Percentiles rank a stretch among this genome's conserved stretches.
Conservation (phyloP, 805 yeast genomes). For the Sungouiozyma ichnusensis region DNA sequence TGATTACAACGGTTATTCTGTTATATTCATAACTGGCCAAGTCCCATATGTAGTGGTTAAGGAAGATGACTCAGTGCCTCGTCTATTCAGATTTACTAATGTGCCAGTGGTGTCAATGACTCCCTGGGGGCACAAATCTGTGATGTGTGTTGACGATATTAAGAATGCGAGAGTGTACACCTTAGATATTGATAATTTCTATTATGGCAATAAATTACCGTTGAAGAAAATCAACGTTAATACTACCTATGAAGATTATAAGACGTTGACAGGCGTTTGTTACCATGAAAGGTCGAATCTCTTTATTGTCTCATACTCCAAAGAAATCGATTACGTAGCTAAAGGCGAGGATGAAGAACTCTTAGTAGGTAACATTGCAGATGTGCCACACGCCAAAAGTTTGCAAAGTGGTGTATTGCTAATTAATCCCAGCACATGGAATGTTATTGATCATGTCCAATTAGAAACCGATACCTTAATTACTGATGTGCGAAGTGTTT, state of each 20-base stretch:
- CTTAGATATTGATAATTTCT: slow-evolving; percentile 28
- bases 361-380: slow-evolving; percentile 45
- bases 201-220: slow-evolving; percentile 54
- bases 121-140: slow-evolving; percentile 30
- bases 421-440: slow-evolving; percentile 68
- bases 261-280: slow-evolving; percentile 51
- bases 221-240: slow-evolving; percentile 42
- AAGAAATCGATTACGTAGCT: slow-evolving; percentile 49
- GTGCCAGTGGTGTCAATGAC: slow-evolving; percentile 53
- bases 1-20: slow-evolving; percentile 45
- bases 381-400: slow-evolving; percentile 40
- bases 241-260: slow-evolving; percentile 20
- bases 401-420: slow-evolving; percentile 53
- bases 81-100: slow-evolving; percentile 56
- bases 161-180: slow-evolving; percentile 53
- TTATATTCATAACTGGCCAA: slow-evolving; percentile 63
- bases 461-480: slow-evolving; percentile 57
- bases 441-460: slow-evolving; percentile 58
- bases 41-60: slow-evolving; percentile 63
- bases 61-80: slow-evolving; percentile 50
- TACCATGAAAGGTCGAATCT: slow-evolving; percentile 61
- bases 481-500: slow-evolving; percentile 28
- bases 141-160: slow-evolving; percentile 61
- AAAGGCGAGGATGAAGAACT: slow-evolving; percentile 57
- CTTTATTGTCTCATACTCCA: slow-evolving; percentile 50